Percentiles rank a stretch among this genome's conserved stretches.
These are phyloP conservation scores for Apiospora hydei DNA, from an alignment of 2,329 filamentous ascomycete genomes.

Conservation along the genomic window DNA sequence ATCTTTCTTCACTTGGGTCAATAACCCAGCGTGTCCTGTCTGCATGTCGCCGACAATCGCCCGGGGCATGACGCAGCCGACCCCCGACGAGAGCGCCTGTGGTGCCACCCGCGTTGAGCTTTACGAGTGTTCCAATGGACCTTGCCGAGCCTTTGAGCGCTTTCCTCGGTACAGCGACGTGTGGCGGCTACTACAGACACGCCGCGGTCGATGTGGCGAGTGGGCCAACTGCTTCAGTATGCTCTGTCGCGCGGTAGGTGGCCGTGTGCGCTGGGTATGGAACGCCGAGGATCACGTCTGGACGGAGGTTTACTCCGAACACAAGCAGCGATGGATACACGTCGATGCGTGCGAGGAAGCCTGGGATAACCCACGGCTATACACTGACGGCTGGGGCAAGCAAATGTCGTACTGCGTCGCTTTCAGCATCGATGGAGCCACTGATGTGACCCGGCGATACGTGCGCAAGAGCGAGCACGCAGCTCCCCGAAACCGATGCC, in stretches of 20 bases:
- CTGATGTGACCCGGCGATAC: conserved; percentile 71
- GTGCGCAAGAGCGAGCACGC: conserved; percentile 77
- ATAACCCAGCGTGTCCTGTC: conserved; percentile 85
- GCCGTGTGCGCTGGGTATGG: conserved; percentile 96
- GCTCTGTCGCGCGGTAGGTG: conserved; percentile 92
- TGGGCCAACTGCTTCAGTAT: conserved; percentile 99
- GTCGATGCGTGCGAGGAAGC: conserved; percentile 93
- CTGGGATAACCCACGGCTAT: conserved; percentile 93
- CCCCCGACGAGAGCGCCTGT: conserved; percentile 87
- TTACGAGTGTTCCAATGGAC: conserved; percentile 81
- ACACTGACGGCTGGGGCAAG: conserved; percentile 94
- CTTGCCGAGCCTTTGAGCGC: conserved; percentile 81
- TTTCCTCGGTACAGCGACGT: conserved; percentile 97
- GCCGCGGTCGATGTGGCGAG: conserved; percentile 87
- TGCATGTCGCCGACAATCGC: conserved; percentile 86
- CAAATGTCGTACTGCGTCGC: conserved; percentile 97
- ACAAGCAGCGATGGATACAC: conserved; percentile 94
- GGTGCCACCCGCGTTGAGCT: conserved; percentile 89
- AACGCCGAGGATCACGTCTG: conserved; percentile 97
- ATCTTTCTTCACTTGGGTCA: conserved; percentile 91
- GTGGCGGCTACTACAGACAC: conserved; percentile 87
- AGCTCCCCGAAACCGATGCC: conserved; percentile 77
- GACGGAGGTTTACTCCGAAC: conserved; percentile 96
- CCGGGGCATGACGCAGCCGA: conserved; percentile 83
- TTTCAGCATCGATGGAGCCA: conserved; percentile 89